A percentile compares a stretch with the other conserved stretches of the same genome.
Evolutionary conservation across 2,329 filamentous ascomycete species (phyloP).

Genomic region (Cladophialophora immunda): DNA sequence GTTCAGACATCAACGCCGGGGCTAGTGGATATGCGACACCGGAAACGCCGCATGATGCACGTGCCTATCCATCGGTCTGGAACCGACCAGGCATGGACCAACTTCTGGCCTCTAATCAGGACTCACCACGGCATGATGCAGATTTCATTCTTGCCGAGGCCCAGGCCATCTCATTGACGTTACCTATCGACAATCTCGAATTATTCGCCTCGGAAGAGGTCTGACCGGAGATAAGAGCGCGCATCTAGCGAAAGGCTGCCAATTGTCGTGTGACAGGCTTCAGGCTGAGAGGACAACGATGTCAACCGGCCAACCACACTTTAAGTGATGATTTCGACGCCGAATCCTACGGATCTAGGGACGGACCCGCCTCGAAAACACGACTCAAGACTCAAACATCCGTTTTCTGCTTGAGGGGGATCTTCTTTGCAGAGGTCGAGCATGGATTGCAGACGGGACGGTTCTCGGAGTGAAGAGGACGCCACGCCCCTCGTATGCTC

Average conservation of each 20-base stretch:
- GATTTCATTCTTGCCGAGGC: conserved; percentile 31
- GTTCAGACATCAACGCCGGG: neutral
- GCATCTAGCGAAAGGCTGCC: neutral
- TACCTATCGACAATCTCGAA: conserved; percentile 26
- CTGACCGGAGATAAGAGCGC: neutral
- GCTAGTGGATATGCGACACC: conserved; percentile 25
- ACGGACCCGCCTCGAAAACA: neutral
- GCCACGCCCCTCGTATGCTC: neutral
- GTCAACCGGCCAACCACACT: neutral
- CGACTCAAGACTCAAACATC: neutral
- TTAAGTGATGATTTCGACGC: neutral
- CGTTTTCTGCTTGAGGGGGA: neutral
- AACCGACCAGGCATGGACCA: conserved; percentile 19
- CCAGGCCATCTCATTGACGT: conserved; percentile 26
- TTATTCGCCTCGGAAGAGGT: conserved; percentile 8
- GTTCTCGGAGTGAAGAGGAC: neutral
- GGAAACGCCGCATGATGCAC: conserved; percentile 23
- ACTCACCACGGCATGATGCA: conserved; percentile 25
- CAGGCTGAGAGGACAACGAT: neutral
- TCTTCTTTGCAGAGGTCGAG: neutral
- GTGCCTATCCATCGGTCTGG: conserved; percentile 23
- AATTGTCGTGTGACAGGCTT: neutral
- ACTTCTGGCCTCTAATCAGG: conserved; percentile 5
- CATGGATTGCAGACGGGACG: neutral
- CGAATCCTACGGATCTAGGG: neutral